phyloP scores from a whole-genome alignment of 257 asterid genomes.

The Solanum rostratum region DNA sequence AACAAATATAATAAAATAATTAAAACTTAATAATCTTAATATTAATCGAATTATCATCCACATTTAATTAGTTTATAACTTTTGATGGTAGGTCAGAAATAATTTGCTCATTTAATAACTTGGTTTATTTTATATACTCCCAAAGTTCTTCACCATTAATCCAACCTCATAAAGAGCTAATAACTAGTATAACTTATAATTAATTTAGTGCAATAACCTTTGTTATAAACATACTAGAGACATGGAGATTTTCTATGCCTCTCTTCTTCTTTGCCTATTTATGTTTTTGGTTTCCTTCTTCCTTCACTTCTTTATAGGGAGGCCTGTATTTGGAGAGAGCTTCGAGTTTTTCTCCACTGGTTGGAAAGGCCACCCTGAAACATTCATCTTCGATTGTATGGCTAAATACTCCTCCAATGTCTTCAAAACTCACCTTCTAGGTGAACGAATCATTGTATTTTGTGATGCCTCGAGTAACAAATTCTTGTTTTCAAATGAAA shows the following conservation, averaged over 20 bases:
- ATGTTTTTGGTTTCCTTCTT: conserved; percentile 26
- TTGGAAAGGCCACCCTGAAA: conserved; percentile 50
- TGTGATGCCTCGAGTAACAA: conserved; percentile 32
- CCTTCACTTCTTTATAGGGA: conserved; percentile 44
- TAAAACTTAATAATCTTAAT: too few relatives aligned
- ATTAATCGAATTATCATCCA: too few relatives aligned
- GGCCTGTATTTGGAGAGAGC: conserved; percentile 49
- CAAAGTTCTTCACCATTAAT: too few relatives aligned
- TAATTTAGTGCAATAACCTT: too few relatives aligned
- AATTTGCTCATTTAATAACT: too few relatives aligned
- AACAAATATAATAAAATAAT: too few relatives aligned
- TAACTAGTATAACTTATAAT: too few relatives aligned
- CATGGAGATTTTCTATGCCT: conserved; percentile 49
- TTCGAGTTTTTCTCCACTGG: conserved; percentile 40
- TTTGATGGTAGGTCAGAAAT: too few relatives aligned
- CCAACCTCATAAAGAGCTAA: too few relatives aligned
- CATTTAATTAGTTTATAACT: too few relatives aligned
- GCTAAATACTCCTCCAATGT: conserved; percentile 23
- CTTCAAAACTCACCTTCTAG: conserved; percentile 32
- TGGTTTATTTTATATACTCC: too few relatives aligned
- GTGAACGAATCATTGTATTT: conserved; percentile 26
- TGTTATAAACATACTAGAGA: neutral
- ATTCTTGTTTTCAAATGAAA: conserved; percentile 52
- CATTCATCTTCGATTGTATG: conserved; percentile 38
- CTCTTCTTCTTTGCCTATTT: conserved; percentile 38